Evolutionary conservation across 1,139 yeast genomes (phyloP), one percentile per base, ranked within the genome.

Genomic region (Oligophagozyma castellii): DNA sequence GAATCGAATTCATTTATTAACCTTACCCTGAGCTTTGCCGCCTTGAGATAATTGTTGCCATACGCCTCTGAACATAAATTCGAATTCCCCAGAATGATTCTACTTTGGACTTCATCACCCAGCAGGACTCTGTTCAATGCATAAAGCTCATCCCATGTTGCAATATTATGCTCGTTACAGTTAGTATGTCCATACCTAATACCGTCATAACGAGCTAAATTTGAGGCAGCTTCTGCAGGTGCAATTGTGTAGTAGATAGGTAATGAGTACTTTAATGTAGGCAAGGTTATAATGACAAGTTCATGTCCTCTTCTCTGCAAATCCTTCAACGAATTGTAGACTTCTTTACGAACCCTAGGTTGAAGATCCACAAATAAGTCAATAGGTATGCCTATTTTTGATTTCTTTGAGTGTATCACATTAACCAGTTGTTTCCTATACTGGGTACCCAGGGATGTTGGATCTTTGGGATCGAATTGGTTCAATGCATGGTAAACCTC

Each of bases 201-300:
- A 2, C 98, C 98, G 53, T 89, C 98, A 45, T 69, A 92, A 21
- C 95, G 62, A 2, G 95, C 70, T 27, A 92, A 63, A 48, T 92
- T 89, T 0, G 98, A 86, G 0, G 93, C 75, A 0, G 95, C 96
- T 48, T 92, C 98, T 0, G 95, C 80, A 0, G 95, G 81, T 1
- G 92, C 84, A 21, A 92, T 46, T 0, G 94, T 77, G 46, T 80
- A 86, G 52, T 92, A 92, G 0, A 86, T 68, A 19, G 92, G 86
- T n/a, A 89, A 56, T 26, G 86, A 67, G 32, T 65, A 59, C 36
- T 65, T 67, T 6, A 83, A 58, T 1, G 77, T 59, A 2, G 94
- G 93, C 0, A 86, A 50, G 0, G 89, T 71, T 0, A 89, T 71
- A 0, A 73, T 63, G 12, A 60, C 58, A 1, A 86, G 52, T 4